These are phyloP conservation scores for Trichoderma erinaceum DNA, from an alignment of 495 filamentous ascomycete species.

Conservation along the genomic window DNA sequence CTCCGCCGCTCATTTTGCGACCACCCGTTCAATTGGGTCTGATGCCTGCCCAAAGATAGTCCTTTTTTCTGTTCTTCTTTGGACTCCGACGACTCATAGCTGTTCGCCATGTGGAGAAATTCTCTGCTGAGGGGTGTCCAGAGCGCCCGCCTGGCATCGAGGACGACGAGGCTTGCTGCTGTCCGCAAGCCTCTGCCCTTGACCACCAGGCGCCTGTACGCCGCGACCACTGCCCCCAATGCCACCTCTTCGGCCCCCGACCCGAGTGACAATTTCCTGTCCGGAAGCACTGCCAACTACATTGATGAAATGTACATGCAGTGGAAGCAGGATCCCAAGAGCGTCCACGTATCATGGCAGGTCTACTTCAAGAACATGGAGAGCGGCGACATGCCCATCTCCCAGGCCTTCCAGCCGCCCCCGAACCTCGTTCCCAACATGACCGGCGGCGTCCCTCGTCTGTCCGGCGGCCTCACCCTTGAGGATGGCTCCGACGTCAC, in stretches of 20 bases:
- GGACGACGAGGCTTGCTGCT: constrained; percentile 7
- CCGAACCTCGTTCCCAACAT: constrained; percentile 81
- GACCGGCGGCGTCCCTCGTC: constrained; percentile 68
- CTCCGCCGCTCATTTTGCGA: constrained; percentile 45
- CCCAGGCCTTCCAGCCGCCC: constrained; percentile 91
- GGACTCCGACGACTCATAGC: constrained; percentile 1
- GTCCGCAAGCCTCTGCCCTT: constrained; percentile 7
- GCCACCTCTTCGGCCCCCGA: constrained; percentile 48
- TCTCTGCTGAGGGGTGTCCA: constrained; percentile 10
- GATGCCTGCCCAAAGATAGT: constrained; percentile 19
- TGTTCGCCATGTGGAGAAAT: constrained; percentile 14
- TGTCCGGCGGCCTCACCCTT: constrained; percentile 62
- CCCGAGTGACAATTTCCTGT: constrained; percentile 89
- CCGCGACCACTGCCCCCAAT: neutral
- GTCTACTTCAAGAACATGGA: constrained; percentile 99
- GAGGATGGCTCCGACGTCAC: constrained; percentile 77
- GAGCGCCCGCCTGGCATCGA: constrained; percentile 4
- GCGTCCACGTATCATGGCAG: constrained; percentile 98
- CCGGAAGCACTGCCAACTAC: constrained; percentile 94
- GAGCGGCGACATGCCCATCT: constrained; percentile 91
- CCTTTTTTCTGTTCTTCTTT: constrained; percentile 17
- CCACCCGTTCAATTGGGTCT: constrained; percentile 6
- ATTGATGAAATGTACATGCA: constrained; percentile 99
- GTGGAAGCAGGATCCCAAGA: constrained; percentile 89
- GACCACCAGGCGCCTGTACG: constrained; percentile 7